Evolutionary conservation across 352 stramenopile species (phyloP).

Genomic region (Pythium monospermum): DNA sequence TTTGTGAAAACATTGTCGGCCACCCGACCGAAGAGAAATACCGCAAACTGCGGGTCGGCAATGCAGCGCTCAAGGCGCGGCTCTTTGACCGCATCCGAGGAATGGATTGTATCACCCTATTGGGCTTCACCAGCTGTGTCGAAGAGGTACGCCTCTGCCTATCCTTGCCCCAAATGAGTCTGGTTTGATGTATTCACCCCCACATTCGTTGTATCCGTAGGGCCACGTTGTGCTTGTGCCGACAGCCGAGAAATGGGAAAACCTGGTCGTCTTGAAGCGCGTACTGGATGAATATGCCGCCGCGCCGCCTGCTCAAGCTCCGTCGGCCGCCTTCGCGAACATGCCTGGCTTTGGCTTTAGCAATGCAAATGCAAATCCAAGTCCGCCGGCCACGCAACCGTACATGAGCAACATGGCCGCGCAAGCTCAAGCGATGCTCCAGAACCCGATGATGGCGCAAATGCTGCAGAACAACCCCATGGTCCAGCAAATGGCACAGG

Average conservation of each 20-base stretch:
- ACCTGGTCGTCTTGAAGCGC: slow-evolving; percentile 54
- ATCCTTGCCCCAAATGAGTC: too few species aligned
- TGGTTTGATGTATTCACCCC: too few species aligned
- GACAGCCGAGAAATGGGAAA: slow-evolving; percentile 71
- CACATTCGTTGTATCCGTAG: slow-evolving; percentile 27
- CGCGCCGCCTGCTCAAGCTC: slow-evolving; percentile 2
- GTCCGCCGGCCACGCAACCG: background rate
- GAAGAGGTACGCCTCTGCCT: slow-evolving; percentile 55
- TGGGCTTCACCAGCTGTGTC: slow-evolving; percentile 71
- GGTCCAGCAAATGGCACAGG: slow-evolving; percentile 76
- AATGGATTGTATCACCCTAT: slow-evolving; percentile 49
- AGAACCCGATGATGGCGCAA: slow-evolving; percentile 72
- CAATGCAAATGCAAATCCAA: background rate
- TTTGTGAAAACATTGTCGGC: slow-evolving; percentile 74
- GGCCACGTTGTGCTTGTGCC: slow-evolving; percentile 65
- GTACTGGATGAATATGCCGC: slow-evolving; percentile 48
- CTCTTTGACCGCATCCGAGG: slow-evolving; percentile 56
- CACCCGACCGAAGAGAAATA: slow-evolving; percentile 77
- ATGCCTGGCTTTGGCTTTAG: slow-evolving; percentile 15
- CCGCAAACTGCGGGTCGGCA: slow-evolving; percentile 62
- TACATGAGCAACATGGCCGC: slow-evolving; percentile 36
- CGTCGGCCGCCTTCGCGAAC: slow-evolving; percentile 7
- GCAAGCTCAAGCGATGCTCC: slow-evolving; percentile 59
- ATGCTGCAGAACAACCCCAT: slow-evolving; percentile 61
- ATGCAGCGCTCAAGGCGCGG: slow-evolving; percentile 56